Conservation (phyloP, 306 rosid species). For the Ormosia emarginata region DNA sequence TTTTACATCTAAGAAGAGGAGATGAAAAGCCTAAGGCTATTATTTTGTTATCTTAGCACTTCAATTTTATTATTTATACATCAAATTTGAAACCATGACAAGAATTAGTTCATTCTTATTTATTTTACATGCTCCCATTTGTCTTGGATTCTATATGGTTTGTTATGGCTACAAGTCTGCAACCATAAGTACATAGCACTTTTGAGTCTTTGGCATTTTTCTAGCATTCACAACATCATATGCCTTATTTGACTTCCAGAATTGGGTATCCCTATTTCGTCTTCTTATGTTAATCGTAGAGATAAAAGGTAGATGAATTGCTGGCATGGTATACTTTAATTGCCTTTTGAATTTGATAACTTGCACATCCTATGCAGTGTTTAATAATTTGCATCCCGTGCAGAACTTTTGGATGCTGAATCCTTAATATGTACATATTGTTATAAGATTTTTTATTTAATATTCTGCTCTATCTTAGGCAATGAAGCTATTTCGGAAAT, state of each 20-base stretch:
- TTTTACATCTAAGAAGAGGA: background rate
- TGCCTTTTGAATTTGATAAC: background rate
- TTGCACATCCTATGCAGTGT: background rate
- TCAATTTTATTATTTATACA: background rate
- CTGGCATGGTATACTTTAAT: background rate
- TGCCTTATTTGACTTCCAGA: background rate
- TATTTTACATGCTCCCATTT: background rate
- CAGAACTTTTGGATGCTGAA: conserved; percentile 9
- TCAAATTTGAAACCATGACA: background rate
- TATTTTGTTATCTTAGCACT: background rate
- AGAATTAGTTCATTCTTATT: background rate
- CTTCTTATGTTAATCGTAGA: background rate
- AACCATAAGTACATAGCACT: background rate
- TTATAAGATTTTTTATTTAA: background rate
- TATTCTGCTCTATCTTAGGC: conserved; percentile 58
- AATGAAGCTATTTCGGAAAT: conserved; percentile 59
- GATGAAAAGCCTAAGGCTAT: background rate
- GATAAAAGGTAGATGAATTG: background rate
- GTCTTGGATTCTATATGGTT: background rate
- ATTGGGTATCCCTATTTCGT: background rate
- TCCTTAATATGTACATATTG: conserved; percentile 11
- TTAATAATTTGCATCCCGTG: background rate
- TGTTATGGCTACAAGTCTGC: background rate
- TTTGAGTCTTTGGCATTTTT: conserved; percentile 1
- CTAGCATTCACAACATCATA: background rate